These are phyloP conservation scores for Vicia villosa DNA, from an alignment of 306 rosid species.

Conservation along the genomic window DNA sequence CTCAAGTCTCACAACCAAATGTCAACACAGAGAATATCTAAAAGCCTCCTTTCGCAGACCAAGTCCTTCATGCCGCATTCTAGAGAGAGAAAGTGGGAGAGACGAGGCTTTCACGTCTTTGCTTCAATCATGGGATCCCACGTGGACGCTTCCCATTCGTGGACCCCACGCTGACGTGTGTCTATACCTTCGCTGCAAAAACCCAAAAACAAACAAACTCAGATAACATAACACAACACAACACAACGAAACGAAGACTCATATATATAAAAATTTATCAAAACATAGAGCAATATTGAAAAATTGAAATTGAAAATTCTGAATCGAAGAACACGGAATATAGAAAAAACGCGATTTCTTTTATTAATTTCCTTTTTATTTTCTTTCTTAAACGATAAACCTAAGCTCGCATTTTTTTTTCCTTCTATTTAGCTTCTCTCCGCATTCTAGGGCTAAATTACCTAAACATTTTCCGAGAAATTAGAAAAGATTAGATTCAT, in stretches of 20 bases:
- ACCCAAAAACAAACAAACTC: not conserved
- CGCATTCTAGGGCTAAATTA: slow-evolving; percentile 51
- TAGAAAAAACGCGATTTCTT: slow-evolving; percentile 22
- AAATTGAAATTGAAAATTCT: not conserved
- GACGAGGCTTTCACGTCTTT: slow-evolving; percentile 63
- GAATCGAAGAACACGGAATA: slow-evolving; percentile 28
- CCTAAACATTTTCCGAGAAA: slow-evolving; percentile 47
- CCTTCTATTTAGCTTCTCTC: slow-evolving; percentile 37
- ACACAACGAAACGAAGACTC: not conserved
- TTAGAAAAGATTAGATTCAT: slow-evolving; percentile 36
- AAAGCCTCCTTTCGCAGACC: slow-evolving; percentile 15
- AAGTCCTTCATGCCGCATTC: not conserved
- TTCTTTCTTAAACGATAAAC: not conserved
- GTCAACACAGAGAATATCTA: slow-evolving; percentile 27
- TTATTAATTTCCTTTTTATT: no score
- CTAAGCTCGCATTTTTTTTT: slow-evolving; percentile 23
- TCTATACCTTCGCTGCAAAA: not conserved
- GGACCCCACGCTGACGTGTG: slow-evolving; percentile 82
- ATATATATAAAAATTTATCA: slow-evolving; percentile 23
- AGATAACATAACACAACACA: not conserved
- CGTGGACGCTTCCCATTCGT: slow-evolving; percentile 57
- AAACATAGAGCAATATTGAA: not conserved
- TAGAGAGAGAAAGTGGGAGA: slow-evolving; percentile 29
- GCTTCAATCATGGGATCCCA: slow-evolving; percentile 54
- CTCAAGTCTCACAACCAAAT: slow-evolving; percentile 20